phyloP scores from a whole-genome alignment of 1,284 basidiomycete genomes.

The Wolfiporia cocos region DNA sequence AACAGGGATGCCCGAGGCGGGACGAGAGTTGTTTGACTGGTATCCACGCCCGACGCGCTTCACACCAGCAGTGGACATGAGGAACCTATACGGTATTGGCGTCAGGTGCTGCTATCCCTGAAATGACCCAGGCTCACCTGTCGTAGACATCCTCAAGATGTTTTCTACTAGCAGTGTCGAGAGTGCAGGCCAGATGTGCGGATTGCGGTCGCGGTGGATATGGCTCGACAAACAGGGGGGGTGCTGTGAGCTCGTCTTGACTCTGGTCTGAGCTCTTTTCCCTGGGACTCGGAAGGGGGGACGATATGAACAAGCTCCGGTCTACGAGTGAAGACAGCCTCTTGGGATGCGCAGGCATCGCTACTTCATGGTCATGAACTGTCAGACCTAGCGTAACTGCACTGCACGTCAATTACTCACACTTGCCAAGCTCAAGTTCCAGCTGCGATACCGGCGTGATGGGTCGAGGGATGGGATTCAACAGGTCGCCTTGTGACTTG shows the following conservation, averaged over 20 bases:
- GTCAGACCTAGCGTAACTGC: no score
- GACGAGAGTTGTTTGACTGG: constrained; percentile 53
- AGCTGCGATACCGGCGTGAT: constrained; percentile 59
- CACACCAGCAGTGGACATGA: constrained; percentile 72
- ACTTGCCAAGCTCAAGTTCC: constrained; percentile 54
- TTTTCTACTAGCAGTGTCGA: constrained; percentile 47
- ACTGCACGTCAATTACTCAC: constrained; percentile 31
- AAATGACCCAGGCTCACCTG: constrained; percentile 25
- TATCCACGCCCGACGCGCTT: constrained; percentile 72
- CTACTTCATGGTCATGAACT: constrained; percentile 13
- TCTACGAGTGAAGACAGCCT: constrained; percentile 60
- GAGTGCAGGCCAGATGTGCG: constrained; percentile 29
- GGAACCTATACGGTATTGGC: constrained; percentile 30
- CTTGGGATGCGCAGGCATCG: constrained; percentile 37
- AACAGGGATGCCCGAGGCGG: constrained; percentile 21
- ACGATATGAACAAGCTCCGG: constrained; percentile 55
- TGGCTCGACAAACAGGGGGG: constrained; percentile 55
- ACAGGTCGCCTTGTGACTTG: constrained; percentile 58
- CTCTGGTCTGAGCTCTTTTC: no score
- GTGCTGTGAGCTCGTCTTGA: constrained; percentile 48
- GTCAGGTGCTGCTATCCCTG: not conserved
- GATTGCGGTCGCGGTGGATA: constrained; percentile 39
- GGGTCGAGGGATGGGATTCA: constrained; percentile 50
- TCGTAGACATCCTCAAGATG: constrained; percentile 69
- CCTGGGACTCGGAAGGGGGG: no score